phyloP scores from a whole-genome alignment of 306 rosid species.

The Prunus mongolica region DNA sequence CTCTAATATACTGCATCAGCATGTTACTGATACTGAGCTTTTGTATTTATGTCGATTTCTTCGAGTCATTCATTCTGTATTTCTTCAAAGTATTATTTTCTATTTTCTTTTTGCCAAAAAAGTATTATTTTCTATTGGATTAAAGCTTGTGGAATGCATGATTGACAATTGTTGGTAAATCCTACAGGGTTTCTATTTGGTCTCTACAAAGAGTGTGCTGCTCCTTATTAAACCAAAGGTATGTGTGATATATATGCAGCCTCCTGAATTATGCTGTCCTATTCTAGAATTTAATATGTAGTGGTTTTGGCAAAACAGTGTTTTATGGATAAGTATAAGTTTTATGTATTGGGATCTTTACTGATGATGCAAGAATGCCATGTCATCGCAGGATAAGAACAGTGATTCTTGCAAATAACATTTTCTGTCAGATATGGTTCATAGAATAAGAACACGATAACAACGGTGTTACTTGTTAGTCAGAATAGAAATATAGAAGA shows the following conservation, averaged over 20 bases:
- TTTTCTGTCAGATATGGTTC: no score
- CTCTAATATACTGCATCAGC: no score
- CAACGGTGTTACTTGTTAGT: not conserved
- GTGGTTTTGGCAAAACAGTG: not conserved
- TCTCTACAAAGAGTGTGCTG: constrained; percentile 39
- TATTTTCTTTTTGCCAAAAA: not conserved
- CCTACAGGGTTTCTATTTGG: constrained; percentile 41
- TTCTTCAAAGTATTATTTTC: not conserved
- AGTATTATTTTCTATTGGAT: not conserved
- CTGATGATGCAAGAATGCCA: no score
- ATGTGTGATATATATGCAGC: not conserved
- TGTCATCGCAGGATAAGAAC: no score
- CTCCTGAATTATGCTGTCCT: not conserved
- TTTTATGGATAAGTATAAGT: not conserved
- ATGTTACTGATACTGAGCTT: no score
- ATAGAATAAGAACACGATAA: not conserved
- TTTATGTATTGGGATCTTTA: not conserved
- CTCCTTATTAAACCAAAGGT: constrained; percentile 56
- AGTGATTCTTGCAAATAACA: no score
- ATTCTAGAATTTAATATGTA: not conserved
- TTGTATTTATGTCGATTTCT: not conserved
- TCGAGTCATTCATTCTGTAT: not conserved
- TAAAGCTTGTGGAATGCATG: not conserved
- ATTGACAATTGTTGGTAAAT: constrained; percentile 4
- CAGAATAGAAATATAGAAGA: not conserved